Evolutionary conservation across 169 alveolate species (phyloP), one percentile per base, ranked within the genome.

Genomic region (Eimeria necatrix): DNA sequence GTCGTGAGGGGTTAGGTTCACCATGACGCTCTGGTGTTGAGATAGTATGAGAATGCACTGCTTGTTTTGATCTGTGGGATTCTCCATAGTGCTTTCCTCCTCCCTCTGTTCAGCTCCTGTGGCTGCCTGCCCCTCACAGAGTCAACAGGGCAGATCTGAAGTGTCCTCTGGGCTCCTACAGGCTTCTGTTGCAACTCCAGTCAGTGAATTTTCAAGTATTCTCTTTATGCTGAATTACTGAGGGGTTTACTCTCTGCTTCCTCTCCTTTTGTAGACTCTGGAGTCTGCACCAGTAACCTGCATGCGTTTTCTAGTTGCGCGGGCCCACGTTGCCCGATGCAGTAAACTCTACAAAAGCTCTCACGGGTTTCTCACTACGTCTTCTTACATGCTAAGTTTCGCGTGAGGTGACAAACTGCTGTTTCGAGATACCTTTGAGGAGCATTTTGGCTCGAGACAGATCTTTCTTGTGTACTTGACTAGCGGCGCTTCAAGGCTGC

Each of bases 51-150:
- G 92, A 85, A n/a, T 60, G 80, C 18, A 22, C 18, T 85, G 92
- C 46, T 59, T 49, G 60, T 32, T 41, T 60, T 85, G 76, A 49
- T 60, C 20, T 85, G 92, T 59, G 76, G 92, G 92, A 71, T 20
- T 60, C 48, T n/a, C 51, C 80, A 26, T 85, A n/a, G 60, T 60
- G 68, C 49, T 59, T 16, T 41, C 81, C 10, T 60, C 61, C 64
- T 51, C 80, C 14, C 41, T 85, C 4, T 26, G 14, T 60, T 46
- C 80, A 32, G 81, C 46, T 59, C 81, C 24, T 14, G 80, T 41
- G 92, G 81, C 92, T 85, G 92, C 81, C 81, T 60, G 61, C 92
- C 92, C 92, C 92, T 85, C 92, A 60, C 74, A 48, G 90, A 60
- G 76, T 85, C 92, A 85, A 59, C 61, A 41, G 32, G 76, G 81